Evolutionary conservation across 441 rosid genomes (phyloP).

Genomic region (Dalechampia spathulata): DNA sequence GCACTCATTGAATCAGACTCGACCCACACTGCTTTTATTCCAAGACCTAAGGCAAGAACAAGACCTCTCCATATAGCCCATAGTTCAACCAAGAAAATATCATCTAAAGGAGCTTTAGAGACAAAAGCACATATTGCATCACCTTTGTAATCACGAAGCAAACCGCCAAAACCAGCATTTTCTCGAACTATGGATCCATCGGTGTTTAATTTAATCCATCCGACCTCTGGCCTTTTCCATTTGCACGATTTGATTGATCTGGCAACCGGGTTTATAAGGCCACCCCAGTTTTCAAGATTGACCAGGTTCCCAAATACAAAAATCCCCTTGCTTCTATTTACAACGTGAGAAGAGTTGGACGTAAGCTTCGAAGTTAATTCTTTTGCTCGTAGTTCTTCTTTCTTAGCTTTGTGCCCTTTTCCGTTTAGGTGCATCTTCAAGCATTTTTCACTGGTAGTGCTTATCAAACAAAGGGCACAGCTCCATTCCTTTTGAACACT

Average conservation of each 20-base stretch:
- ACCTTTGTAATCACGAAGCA: conserved; percentile 29
- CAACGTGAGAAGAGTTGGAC: background rate
- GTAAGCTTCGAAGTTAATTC: background rate
- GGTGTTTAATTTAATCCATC: conserved; percentile 30
- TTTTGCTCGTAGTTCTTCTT: conserved; percentile 10
- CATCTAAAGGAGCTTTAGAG: conserved; percentile 24
- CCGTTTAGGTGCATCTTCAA: conserved; percentile 23
- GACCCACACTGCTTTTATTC: conserved; percentile 26
- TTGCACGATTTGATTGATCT: conserved; percentile 22
- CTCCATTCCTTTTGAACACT: conserved; percentile 30
- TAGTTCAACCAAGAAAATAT: conserved; percentile 30
- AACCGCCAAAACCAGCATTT: conserved; percentile 29
- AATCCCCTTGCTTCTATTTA: background rate
- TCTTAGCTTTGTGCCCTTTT: conserved; percentile 23
- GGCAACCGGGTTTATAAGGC: conserved; percentile 14
- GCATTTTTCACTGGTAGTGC: conserved; percentile 21
- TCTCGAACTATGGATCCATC: conserved; percentile 27
- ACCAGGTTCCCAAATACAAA: conserved; percentile 9
- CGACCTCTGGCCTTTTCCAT: conserved; percentile 28
- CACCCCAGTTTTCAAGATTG: conserved; percentile 6
- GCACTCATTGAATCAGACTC: conserved; percentile 36
- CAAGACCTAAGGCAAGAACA: conserved; percentile 25
- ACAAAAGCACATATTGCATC: conserved; percentile 30
- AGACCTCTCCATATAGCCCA: conserved; percentile 37
- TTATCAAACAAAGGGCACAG: conserved; percentile 24